A percentile compares a stretch with the other conserved stretches of the same genome.
phyloP scores from a whole-genome alignment of 371 early-diverging fungal species.

The Mortierella sp. region DNA sequence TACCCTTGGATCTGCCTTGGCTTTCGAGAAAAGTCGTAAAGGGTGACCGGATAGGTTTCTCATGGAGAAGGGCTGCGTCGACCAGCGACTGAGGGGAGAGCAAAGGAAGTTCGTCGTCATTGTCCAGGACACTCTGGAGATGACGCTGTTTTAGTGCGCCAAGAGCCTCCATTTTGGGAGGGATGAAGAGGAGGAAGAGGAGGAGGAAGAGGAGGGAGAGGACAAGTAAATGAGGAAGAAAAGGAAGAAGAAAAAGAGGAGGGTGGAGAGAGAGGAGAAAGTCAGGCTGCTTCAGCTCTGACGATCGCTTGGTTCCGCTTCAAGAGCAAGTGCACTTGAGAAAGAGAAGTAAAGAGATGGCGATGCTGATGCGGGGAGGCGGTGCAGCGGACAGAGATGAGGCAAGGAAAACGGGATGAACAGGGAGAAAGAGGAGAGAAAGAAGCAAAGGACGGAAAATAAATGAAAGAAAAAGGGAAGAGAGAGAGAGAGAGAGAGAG shows the following conservation, averaged over 20 bases:
- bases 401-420: conserved; percentile 1
- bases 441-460: too few species aligned
- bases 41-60: conserved; percentile 13
- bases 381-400: too few species aligned
- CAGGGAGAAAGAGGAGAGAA: background rate
- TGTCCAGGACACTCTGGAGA: conserved; percentile 26
- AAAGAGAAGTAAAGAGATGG: background rate
- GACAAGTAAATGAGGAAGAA: background rate
- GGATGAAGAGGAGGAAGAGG: conserved; percentile 9
- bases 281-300: too few species aligned
- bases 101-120: conserved; percentile 19
- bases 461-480: background rate
- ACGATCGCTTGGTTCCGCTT: too few species aligned
- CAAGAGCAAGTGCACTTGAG: too few species aligned
- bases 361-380: background rate
- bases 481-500: conserved; percentile 7
- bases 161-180: conserved; percentile 22
- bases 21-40: background rate
- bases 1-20: background rate
- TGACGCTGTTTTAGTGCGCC: conserved; percentile 34
- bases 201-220: too few species aligned
- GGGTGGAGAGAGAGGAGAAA: too few species aligned
- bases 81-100: conserved; percentile 24
- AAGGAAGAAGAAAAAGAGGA: background rate
- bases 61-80: conserved; percentile 9